phyloP scores from a whole-genome alignment of 441 rosid genomes.

The Erodium moschatum region DNA sequence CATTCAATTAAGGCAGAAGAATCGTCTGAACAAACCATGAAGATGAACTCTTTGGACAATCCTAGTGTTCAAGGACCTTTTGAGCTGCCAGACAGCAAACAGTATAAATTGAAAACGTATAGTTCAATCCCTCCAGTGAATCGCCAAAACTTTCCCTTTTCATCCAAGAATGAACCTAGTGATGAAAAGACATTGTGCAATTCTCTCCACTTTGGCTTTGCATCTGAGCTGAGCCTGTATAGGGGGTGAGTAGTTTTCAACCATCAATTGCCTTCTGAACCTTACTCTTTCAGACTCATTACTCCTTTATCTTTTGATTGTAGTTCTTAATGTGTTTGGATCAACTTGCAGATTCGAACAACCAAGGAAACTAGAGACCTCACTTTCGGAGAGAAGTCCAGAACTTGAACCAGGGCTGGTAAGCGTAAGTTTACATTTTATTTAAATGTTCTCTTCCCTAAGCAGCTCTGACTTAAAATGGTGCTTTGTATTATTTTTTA shows the following conservation, averaged over 20 bases:
- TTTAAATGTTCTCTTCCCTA: neutral
- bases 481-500: conserved; percentile 16
- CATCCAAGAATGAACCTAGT: conserved; percentile 25
- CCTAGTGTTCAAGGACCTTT: conserved; percentile 19
- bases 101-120: conserved; percentile 11
- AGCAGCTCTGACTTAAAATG: conserved; percentile 13
- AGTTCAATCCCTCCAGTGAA: conserved; percentile 1
- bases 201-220: conserved; percentile 16
- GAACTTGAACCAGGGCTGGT: conserved; percentile 32
- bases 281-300: neutral
- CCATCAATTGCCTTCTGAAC: neutral
- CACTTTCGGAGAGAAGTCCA: conserved; percentile 25
- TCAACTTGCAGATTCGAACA: conserved; percentile 36
- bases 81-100: conserved; percentile 7
- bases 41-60: conserved; percentile 21
- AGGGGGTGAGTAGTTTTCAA: conserved; percentile 22
- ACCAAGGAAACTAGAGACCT: conserved; percentile 21
- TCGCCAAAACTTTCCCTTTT: conserved; percentile 15
- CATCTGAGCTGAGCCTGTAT: conserved; percentile 23
- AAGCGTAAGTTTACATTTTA: conserved; percentile 20
- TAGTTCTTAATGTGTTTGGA: conserved; percentile 9
- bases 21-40: conserved; percentile 21
- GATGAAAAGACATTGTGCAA: conserved; percentile 23
- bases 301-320: neutral
- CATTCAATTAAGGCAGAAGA: conserved; percentile 20